Evolutionary conservation across 805 yeast genomes (phyloP).

Genomic region (Lipomyces anomalus): DNA sequence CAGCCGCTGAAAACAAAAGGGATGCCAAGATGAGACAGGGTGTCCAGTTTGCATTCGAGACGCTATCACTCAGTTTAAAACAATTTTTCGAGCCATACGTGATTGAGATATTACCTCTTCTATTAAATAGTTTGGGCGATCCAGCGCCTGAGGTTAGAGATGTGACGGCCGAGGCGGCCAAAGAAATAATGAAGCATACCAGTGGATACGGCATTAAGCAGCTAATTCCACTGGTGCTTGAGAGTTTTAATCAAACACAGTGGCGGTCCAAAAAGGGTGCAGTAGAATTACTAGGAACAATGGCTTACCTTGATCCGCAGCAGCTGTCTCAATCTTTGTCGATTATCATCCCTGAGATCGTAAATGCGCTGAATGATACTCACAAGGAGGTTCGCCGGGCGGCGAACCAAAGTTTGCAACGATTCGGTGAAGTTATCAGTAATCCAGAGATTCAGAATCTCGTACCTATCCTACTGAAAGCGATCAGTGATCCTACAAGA

Average conservation of each 20-base stretch:
- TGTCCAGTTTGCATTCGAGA: slow-evolving; percentile 79
- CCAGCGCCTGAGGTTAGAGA: slow-evolving; percentile 76
- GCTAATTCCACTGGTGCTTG: slow-evolving; percentile 83
- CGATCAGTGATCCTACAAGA: slow-evolving; percentile 93
- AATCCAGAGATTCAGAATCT: slow-evolving; percentile 94
- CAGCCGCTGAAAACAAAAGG: slow-evolving; percentile 83
- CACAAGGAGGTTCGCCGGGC: slow-evolving; percentile 97
- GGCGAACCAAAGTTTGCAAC: slow-evolving; percentile 79
- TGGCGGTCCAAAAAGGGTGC: slow-evolving; percentile 98
- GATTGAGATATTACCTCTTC: slow-evolving; percentile 75
- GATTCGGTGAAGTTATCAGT: slow-evolving; percentile 94
- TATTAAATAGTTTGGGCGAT: slow-evolving; percentile 81
- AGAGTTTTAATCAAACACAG: slow-evolving; percentile 76
- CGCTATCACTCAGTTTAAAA: slow-evolving; percentile 71
- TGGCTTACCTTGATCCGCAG: slow-evolving; percentile 95
- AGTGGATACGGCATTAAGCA: slow-evolving; percentile 88
- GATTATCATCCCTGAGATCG: slow-evolving; percentile 91
- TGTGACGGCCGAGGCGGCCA: slow-evolving; percentile 82
- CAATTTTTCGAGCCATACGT: slow-evolving; percentile 89
- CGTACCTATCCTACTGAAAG: slow-evolving; percentile 80
- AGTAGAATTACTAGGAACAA: slow-evolving; percentile 90
- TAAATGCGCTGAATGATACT: slow-evolving; percentile 86
- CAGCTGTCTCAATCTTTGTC: slow-evolving; percentile 87
- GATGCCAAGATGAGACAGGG: slow-evolving; percentile 73
- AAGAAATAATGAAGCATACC: slow-evolving; percentile 81